Conservation (phyloP, 2,329 filamentous ascomycete species). For the Cordyceps fumosorosea region DNA sequence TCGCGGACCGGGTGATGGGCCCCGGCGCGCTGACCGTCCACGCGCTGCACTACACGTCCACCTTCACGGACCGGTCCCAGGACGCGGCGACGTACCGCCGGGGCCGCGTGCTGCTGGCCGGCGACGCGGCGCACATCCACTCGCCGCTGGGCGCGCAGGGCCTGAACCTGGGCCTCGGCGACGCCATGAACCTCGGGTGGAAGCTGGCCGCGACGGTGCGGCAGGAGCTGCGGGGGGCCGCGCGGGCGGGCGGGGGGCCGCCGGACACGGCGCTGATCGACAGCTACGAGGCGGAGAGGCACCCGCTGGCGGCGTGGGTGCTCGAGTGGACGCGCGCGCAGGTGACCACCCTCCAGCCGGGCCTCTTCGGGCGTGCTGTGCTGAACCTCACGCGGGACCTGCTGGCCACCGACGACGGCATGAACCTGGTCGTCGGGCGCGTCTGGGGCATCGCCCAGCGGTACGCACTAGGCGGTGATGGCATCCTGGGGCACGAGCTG, state of each 20-base stretch:
- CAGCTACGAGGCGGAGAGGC: conserved; percentile 42
- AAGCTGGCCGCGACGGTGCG: conserved; percentile 35
- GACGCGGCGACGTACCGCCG: conserved; percentile 29
- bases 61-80: conserved; percentile 21
- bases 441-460: conserved; percentile 29
- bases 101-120: conserved; percentile 40
- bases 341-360: conserved; percentile 23
- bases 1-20: conserved; percentile 19
- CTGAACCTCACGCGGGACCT: conserved; percentile 22
- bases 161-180: conserved; percentile 44
- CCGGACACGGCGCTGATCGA: conserved; percentile 28
- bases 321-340: conserved; percentile 34
- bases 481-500: conserved; percentile 19
- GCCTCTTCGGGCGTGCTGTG: conserved; percentile 20
- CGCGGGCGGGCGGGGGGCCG: too few species aligned
- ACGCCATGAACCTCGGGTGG: conserved; percentile 45
- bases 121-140: conserved; percentile 45
- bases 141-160: conserved; percentile 42
- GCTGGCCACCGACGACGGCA: conserved; percentile 24
- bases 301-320: conserved; percentile 32
- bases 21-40: conserved; percentile 19
- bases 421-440: conserved; percentile 24
- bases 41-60: conserved; percentile 19
- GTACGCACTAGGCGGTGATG: conserved; percentile 22
- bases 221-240: neutral